phyloP scores from a whole-genome alignment of 2,329 filamentous ascomycete species.

The Aspergillus luchuensis region DNA sequence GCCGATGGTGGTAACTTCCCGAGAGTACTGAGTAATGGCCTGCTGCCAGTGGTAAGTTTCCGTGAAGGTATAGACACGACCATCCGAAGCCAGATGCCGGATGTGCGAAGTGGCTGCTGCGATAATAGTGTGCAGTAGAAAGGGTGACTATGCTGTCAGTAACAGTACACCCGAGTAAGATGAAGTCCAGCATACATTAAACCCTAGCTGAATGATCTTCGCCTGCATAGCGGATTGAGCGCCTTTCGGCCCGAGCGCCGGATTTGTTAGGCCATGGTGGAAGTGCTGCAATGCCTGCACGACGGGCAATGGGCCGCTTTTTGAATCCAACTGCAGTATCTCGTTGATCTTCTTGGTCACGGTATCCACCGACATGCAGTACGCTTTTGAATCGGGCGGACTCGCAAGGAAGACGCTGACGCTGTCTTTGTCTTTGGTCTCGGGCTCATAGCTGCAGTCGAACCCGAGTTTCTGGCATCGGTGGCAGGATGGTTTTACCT shows the following conservation, averaged over 20 bases:
- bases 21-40: slow-evolving; percentile 38
- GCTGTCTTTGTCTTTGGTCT: not conserved
- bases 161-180: too few species aligned
- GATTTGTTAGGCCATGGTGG: slow-evolving; percentile 22
- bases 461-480: slow-evolving; percentile 35
- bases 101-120: slow-evolving; percentile 36
- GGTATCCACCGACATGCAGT: slow-evolving; percentile 24
- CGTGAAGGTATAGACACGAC: slow-evolving; percentile 29
- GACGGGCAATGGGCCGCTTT: not conserved
- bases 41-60: slow-evolving; percentile 43
- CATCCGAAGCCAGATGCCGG: slow-evolving; percentile 29
- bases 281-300: slow-evolving; percentile 36
- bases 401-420: slow-evolving; percentile 13
- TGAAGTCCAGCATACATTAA: slow-evolving; percentile 27
- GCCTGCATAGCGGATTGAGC: slow-evolving; percentile 23
- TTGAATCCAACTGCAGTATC: slow-evolving; percentile 21
- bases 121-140: slow-evolving; percentile 42
- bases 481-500: slow-evolving; percentile 35
- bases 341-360: slow-evolving; percentile 29
- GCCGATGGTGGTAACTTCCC: slow-evolving; percentile 31
- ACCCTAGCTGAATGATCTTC: slow-evolving; percentile 33
- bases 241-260: slow-evolving; percentile 18
- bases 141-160: slow-evolving; percentile 30
- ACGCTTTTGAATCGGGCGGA: slow-evolving; percentile 20
- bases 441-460: slow-evolving; percentile 32